Conservation (phyloP, 768 basidiomycete species). For the Russula earlei region DNA sequence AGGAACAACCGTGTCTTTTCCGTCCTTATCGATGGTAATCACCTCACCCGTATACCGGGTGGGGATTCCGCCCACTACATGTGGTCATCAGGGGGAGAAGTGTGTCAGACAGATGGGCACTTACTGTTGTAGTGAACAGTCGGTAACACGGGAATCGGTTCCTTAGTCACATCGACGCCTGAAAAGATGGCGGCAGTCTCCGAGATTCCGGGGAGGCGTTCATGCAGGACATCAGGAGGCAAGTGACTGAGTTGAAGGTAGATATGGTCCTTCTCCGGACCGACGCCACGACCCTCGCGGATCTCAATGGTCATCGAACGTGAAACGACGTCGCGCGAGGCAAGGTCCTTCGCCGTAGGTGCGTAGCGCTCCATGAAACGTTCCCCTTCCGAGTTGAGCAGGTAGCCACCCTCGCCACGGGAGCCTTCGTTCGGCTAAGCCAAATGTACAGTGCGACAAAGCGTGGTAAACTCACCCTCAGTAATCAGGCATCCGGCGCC, state of each 20-base stretch:
- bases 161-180: constrained; percentile 99
- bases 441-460: background rate
- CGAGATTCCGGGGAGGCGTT: constrained; percentile 97
- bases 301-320: constrained; percentile 99
- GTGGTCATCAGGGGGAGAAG: constrained; percentile 17
- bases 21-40: constrained; percentile 75
- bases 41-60: constrained; percentile 98
- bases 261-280: constrained; percentile 95
- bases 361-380: constrained; percentile 99
- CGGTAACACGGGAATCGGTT: constrained; percentile 96
- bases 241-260: constrained; percentile 96
- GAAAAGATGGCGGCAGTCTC: constrained; percentile 99
- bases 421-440: constrained; percentile 49
- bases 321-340: constrained; percentile 98
- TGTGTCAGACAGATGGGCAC: constrained; percentile 25
- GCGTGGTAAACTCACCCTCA: constrained; percentile 51
- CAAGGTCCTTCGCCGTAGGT: constrained; percentile 97
- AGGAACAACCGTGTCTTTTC: constrained; percentile 89
- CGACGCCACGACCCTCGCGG: constrained; percentile 97
- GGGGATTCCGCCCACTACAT: constrained; percentile 95
- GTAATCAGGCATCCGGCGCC: constrained; percentile 99
- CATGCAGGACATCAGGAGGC: constrained; percentile 90
- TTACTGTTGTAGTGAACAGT: constrained; percentile 98
- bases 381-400: constrained; percentile 97
- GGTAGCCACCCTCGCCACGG: constrained; percentile 97